phyloP scores from a whole-genome alignment of 2,329 filamentous ascomycete genomes.

The Aspergillus oerlinghausenensis region DNA sequence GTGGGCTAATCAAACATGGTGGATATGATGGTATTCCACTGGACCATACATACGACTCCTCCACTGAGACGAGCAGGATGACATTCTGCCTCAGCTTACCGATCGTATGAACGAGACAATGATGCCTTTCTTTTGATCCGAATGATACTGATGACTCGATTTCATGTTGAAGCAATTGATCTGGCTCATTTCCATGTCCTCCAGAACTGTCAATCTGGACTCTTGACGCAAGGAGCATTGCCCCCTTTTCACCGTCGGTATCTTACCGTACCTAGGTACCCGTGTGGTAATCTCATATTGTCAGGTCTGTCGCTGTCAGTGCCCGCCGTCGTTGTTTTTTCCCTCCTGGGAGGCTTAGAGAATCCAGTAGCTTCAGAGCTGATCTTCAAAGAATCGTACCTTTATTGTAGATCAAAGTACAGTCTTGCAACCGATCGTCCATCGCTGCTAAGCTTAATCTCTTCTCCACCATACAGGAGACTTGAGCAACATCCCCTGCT shows the following conservation, averaged over 20 bases:
- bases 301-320: not conserved
- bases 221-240: not conserved
- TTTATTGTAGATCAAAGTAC: constrained; percentile 2
- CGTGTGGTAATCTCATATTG: not conserved
- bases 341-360: too few species aligned
- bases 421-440: constrained; percentile 10
- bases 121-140: not conserved
- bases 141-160: too few species aligned
- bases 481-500: constrained; percentile 7
- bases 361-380: too few species aligned
- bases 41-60: too few species aligned
- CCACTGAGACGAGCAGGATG: not conserved
- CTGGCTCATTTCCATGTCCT: not conserved
- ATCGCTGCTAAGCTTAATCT: constrained; percentile 19
- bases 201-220: not conserved
- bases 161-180: not conserved
- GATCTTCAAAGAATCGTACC: not conserved
- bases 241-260: not conserved
- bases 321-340: not conserved
- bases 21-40: too few species aligned
- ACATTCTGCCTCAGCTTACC: not conserved
- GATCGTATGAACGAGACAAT: too few species aligned
- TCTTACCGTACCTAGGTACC: not conserved
- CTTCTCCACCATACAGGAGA: constrained; percentile 16
- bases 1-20: not conserved